Percentiles rank a stretch among this genome's conserved stretches.
These are phyloP conservation scores for Oxyria digyna DNA, from an alignment of 148 eudicot species.

Conservation along the genomic window DNA sequence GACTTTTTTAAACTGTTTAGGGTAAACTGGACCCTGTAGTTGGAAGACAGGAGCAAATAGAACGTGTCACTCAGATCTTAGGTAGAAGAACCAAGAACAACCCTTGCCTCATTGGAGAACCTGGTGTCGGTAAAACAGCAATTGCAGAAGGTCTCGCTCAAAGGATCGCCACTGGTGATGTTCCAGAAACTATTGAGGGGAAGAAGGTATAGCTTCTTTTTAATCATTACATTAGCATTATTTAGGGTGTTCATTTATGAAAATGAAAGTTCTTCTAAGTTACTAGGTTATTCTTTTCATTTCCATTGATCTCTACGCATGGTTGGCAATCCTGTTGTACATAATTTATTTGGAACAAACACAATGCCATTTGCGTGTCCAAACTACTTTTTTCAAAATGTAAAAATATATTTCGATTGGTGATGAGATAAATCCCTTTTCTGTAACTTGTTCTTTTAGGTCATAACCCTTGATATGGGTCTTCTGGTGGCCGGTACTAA, in stretches of 20 bases:
- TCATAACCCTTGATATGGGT: slow-evolving; percentile 91
- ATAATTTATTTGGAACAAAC: slow-evolving; percentile 53
- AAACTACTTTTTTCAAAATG: slow-evolving; percentile 25
- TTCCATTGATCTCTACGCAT: slow-evolving; percentile 58
- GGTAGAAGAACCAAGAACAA: slow-evolving; percentile 88
- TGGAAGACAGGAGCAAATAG: slow-evolving; percentile 84
- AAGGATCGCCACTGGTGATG: slow-evolving; percentile 82
- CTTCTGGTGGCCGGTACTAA: slow-evolving; percentile 92
- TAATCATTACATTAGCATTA: not conserved
- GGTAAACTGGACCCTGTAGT: slow-evolving; percentile 97
- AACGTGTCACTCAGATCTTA: slow-evolving; percentile 88
- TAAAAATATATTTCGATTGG: slow-evolving; percentile 61
- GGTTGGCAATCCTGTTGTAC: slow-evolving; percentile 87
- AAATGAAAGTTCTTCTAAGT: not conserved
- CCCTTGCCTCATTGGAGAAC: slow-evolving; percentile 97
- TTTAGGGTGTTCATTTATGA: not conserved
- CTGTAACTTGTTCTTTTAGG: slow-evolving; percentile 28
- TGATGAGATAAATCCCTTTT: slow-evolving; percentile 27
- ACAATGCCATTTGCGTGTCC: slow-evolving; percentile 4
- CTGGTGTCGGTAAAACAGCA: slow-evolving; percentile 97
- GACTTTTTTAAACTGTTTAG: slow-evolving; percentile 17
- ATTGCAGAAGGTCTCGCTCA: slow-evolving; percentile 98
- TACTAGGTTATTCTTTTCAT: not conserved
- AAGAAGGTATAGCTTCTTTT: slow-evolving; percentile 42
- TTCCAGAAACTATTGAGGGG: slow-evolving; percentile 95